A percentile compares a stretch with the other conserved stretches of the same genome.
These are phyloP conservation scores for Camellia granthamiana DNA, from an alignment of 148 eudicot species.

Conservation along the genomic window DNA sequence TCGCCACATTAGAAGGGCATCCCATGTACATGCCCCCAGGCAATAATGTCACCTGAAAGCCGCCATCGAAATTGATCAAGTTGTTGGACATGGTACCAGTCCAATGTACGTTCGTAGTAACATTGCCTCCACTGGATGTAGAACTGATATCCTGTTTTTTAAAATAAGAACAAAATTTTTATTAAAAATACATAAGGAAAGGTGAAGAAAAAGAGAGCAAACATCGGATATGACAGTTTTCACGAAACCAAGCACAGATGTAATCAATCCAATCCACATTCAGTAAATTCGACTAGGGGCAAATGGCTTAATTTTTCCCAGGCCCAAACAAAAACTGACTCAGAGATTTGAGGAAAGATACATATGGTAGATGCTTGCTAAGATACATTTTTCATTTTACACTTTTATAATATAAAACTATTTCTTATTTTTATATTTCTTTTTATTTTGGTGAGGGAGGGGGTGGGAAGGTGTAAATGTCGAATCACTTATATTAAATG, in stretches of 20 bases:
- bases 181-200: too few relatives aligned
- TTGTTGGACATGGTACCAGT: constrained; percentile 56
- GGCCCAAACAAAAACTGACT: background rate
- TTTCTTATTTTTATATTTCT: too few relatives aligned
- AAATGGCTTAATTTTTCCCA: background rate
- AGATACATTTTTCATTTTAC: too few relatives aligned
- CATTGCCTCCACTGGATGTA: constrained; percentile 40
- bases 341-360: background rate
- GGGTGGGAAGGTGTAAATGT: too few relatives aligned
- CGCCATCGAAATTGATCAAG: constrained; percentile 64
- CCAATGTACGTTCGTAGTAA: constrained; percentile 68
- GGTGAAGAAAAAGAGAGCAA: background rate
- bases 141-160: constrained; percentile 49
- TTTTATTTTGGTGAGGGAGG: too few relatives aligned
- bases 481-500: too few relatives aligned
- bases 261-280: background rate
- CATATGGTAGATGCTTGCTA: too few relatives aligned
- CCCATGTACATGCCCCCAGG: constrained; percentile 98
- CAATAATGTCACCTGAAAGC: constrained; percentile 66
- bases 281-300: background rate
- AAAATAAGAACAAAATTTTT: background rate
- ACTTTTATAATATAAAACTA: too few relatives aligned
- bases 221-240: too few relatives aligned
- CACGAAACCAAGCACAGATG: background rate
- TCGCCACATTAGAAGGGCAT: constrained; percentile 62